These are phyloP conservation scores for Termitomyces bulborhizus DNA, from an alignment of 768 basidiomycete species.

Conservation along the genomic window DNA sequence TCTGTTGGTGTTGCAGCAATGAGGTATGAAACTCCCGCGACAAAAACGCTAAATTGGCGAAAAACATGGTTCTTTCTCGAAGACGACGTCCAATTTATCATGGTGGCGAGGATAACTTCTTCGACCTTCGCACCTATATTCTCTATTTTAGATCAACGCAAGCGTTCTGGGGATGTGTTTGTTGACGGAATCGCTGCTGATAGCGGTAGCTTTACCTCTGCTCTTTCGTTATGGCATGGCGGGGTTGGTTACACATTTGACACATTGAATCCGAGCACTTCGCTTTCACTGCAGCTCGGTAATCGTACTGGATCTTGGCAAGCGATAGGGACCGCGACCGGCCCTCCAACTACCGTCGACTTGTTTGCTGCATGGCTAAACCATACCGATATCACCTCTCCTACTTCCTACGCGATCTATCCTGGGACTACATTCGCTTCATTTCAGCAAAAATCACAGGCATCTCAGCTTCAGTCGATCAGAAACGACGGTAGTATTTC, in stretches of 20 bases:
- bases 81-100: conserved; percentile 58
- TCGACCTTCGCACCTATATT: conserved; percentile 41
- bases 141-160: conserved; percentile 65
- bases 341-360: conserved; percentile 50
- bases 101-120: conserved; percentile 47
- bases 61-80: conserved; percentile 75
- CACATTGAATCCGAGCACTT: conserved; percentile 23
- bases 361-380: conserved; percentile 63
- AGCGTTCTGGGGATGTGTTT: conserved; percentile 35
- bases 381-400: conserved; percentile 25
- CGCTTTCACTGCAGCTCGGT: conserved; percentile 36
- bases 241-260: conserved; percentile 55
- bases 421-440: conserved; percentile 40
- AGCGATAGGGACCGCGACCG: conserved; percentile 53
- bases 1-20: conserved; percentile 52
- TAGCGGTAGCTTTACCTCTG: conserved; percentile 11
- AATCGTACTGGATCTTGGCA: conserved; percentile 56
- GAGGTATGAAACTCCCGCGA: conserved; percentile 63
- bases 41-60: conserved; percentile 49
- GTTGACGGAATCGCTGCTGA: conserved; percentile 29
- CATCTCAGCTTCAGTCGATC: conserved; percentile 27
- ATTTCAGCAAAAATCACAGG: conserved; percentile 33
- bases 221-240: conserved; percentile 55
- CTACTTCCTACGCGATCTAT: conserved; percentile 49
- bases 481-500: conserved; percentile 44